Conservation (phyloP, 2,329 filamentous ascomycete genomes). For the Erysiphe pulchra region DNA sequence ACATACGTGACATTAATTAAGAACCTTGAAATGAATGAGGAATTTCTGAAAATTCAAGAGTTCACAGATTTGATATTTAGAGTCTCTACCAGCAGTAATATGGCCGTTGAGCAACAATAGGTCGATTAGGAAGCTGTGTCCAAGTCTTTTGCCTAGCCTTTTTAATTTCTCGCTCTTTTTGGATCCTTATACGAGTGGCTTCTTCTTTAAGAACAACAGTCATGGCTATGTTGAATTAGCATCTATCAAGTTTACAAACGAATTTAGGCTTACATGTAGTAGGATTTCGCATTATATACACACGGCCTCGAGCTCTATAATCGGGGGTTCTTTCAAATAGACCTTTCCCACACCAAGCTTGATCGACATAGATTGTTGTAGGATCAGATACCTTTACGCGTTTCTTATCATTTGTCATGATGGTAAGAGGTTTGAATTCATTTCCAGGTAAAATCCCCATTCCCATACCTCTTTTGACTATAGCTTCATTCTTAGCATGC, state of each 20-base stretch:
- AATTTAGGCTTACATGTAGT: constrained; percentile 41
- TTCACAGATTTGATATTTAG: no score
- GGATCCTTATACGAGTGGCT: constrained; percentile 59
- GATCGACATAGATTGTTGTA: constrained; percentile 66
- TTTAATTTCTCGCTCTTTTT: constrained; percentile 54
- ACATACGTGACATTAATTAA: no score
- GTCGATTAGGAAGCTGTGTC: constrained; percentile 69
- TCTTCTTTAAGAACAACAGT: constrained; percentile 79
- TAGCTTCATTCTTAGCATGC: constrained; percentile 55
- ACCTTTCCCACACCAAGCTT: constrained; percentile 78
- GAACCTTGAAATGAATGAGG: no score
- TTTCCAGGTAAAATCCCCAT: constrained; percentile 19
- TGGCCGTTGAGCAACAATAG: constrained; percentile 59
- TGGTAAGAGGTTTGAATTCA: constrained; percentile 23
- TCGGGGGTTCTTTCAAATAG: constrained; percentile 31
- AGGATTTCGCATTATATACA: constrained; percentile 42
- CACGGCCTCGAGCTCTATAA: constrained; percentile 50
- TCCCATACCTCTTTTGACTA: constrained; percentile 68
- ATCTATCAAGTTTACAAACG: not conserved
- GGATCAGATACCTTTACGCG: constrained; percentile 45
- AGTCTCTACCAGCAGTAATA: constrained; percentile 63
- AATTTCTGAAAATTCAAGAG: no score
- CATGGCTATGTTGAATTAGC: constrained; percentile 26
- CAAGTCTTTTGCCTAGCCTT: constrained; percentile 53
- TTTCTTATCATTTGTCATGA: constrained; percentile 51